These are phyloP conservation scores for Passalora sequoiae DNA, from an alignment of 2,329 filamentous ascomycete genomes.

Conservation along the genomic window DNA sequence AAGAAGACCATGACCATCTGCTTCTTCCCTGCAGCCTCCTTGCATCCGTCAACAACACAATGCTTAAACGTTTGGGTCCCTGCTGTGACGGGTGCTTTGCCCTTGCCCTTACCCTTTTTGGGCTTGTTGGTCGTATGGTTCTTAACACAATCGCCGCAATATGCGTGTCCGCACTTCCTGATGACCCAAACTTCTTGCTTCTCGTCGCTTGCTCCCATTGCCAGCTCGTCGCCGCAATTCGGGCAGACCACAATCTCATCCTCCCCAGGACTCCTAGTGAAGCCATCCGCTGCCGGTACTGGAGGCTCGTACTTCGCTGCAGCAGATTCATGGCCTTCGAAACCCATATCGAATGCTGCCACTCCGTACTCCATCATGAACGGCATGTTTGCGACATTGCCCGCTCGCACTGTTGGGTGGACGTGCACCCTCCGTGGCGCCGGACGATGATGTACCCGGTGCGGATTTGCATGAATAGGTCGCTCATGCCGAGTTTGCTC, in stretches of 20 bases:
- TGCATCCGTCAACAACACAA: constrained; percentile 44
- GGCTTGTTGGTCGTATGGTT: constrained; percentile 31
- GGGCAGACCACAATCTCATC: constrained; percentile 75
- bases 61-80: constrained; percentile 36
- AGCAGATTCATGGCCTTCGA: constrained; percentile 28
- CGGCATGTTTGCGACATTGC: constrained; percentile 4
- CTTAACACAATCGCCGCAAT: constrained; percentile 49
- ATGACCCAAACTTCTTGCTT: constrained; percentile 91
- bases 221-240: constrained; percentile 78
- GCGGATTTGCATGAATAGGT: background rate
- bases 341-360: constrained; percentile 43
- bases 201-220: constrained; percentile 59
- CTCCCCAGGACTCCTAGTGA: constrained; percentile 69
- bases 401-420: background rate
- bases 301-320: constrained; percentile 58
- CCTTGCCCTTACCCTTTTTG: constrained; percentile 34
- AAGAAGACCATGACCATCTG: constrained; percentile 28
- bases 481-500: background rate
- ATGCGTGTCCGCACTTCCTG: constrained; percentile 81
- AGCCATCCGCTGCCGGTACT: constrained; percentile 64
- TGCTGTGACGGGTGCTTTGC: constrained; percentile 27
- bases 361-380: constrained; percentile 36
- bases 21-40: constrained; percentile 10
- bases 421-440: background rate
- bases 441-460: background rate